phyloP scores from a whole-genome alignment of 116 monocot species.

The Trichopus zeylanicus region DNA sequence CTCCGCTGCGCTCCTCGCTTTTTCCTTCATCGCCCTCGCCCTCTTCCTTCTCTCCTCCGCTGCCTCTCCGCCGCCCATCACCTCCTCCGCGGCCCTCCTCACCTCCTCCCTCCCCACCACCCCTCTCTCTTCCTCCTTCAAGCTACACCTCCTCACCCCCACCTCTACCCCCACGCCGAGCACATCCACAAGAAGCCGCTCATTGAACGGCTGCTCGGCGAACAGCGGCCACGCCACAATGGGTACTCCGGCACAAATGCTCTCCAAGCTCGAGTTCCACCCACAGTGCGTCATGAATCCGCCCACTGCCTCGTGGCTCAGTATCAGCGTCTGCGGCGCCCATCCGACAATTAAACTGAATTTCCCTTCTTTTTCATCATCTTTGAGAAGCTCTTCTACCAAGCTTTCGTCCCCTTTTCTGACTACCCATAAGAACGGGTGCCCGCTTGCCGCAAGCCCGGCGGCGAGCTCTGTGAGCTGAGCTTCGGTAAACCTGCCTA shows the following conservation, averaged over 20 bases:
- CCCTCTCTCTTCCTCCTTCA: neutral
- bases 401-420: neutral
- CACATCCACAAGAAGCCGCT: slow-evolving; percentile 2
- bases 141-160: neutral
- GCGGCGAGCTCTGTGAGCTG: slow-evolving; percentile 8
- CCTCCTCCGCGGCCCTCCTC: neutral
- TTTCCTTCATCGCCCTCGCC: neutral
- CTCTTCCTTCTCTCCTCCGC: neutral
- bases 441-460: slow-evolving; percentile 5
- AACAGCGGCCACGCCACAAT: slow-evolving; percentile 5
- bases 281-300: slow-evolving; percentile 42
- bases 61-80: slow-evolving; percentile 2
- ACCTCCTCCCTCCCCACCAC: neutral
- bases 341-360: slow-evolving; percentile 4
- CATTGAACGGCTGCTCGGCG: slow-evolving; percentile 1
- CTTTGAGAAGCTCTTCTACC: slow-evolving; percentile 9
- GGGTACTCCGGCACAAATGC: slow-evolving; percentile 1
- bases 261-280: slow-evolving; percentile 45
- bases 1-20: neutral
- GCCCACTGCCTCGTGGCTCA: neutral
- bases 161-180: neutral
- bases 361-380: slow-evolving; percentile 1
- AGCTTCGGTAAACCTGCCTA: neutral
- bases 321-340: slow-evolving; percentile 4
- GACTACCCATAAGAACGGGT: slow-evolving; percentile 17